Base-by-base conservation (phyloP, 371 early-diverging fungal genomes). In the Rhizopus sp. region DNA sequence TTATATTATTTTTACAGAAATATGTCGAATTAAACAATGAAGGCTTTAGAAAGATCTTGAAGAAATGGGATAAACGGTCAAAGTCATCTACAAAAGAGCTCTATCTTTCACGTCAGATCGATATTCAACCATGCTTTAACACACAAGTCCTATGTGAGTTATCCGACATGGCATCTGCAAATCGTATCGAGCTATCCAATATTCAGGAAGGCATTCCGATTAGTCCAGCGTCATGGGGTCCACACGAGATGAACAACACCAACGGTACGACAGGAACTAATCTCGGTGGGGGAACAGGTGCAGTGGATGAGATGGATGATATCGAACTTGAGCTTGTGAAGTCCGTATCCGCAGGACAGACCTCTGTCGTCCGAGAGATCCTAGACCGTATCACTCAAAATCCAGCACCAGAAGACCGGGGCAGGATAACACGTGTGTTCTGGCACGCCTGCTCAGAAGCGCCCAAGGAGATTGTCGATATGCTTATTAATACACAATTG, bases 51-150 rank as follows among this genome's bases (percentile, higher is more conserved):
- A 98, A 98, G 81, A 98, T 98, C 46, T 70, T 98, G 50, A 98
- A 98, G 64, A 98, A 98, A 70, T 98, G 94, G 94, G 98, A 98
- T 79, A 98, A 98, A 75, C 89, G 96, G 23, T 88, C 93, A 16
- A 94, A 94, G 73, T 91, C 93, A 3, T 89, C 87, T 23, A 97
- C 94, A 13, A 96, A 96, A 70, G 97, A 98, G 65, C 83, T 96
- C 23, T 97, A 96, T 63, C 82, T 98, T 13, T 86, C 94, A 2
- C 87, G 96, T 6, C 97, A 98, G 66, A 84, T 96, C 41, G 95
- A 95, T 55, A 88, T 96, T 40, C 97, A 96, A 71, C 94, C 96
- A 1, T 94, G 94, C 70, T 97, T 97, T 74, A 94, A 95, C 70
- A 86, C 88, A 49, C 94, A 93, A 38, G 83, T 93, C 10, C 80